Evolutionary conservation across 257 asterid species (phyloP).

Genomic region (Osmanthus fragrans): DNA sequence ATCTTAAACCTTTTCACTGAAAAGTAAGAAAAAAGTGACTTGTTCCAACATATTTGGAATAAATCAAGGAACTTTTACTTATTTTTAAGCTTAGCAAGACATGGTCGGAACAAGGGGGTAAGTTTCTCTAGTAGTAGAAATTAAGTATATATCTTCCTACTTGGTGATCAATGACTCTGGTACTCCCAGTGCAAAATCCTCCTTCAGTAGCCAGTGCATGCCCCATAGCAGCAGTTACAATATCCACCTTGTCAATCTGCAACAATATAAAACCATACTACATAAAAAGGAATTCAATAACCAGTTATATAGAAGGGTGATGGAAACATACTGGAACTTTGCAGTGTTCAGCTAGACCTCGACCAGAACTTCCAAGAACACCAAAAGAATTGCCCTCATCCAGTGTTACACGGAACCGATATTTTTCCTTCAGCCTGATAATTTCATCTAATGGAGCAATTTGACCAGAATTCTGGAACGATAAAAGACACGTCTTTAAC

Average conservation of each 20-base stretch:
- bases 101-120: neutral
- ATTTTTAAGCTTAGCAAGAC: neutral
- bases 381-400: constrained; percentile 94
- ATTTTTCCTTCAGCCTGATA: constrained; percentile 76
- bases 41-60: neutral
- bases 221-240: constrained; percentile 93
- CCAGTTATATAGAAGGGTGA: constrained; percentile 18
- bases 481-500: constrained; percentile 5
- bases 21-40: neutral
- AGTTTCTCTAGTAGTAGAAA: constrained; percentile 9
- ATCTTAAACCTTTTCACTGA: no score
- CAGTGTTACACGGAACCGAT: constrained; percentile 75
- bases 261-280: constrained; percentile 22
- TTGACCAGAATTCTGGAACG: constrained; percentile 83
- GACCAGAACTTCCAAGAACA: constrained; percentile 87
- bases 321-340: constrained; percentile 64
- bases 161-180: constrained; percentile 91
- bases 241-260: constrained; percentile 88
- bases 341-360: constrained; percentile 84
- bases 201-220: constrained; percentile 96
- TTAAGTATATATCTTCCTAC: constrained; percentile 35
- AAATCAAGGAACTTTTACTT: neutral
- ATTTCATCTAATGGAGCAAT: constrained; percentile 87
- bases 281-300: constrained; percentile 13
- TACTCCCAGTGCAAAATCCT: constrained; percentile 94